phyloP scores from a whole-genome alignment of 306 rosid species.

The Prunus dulcis region DNA sequence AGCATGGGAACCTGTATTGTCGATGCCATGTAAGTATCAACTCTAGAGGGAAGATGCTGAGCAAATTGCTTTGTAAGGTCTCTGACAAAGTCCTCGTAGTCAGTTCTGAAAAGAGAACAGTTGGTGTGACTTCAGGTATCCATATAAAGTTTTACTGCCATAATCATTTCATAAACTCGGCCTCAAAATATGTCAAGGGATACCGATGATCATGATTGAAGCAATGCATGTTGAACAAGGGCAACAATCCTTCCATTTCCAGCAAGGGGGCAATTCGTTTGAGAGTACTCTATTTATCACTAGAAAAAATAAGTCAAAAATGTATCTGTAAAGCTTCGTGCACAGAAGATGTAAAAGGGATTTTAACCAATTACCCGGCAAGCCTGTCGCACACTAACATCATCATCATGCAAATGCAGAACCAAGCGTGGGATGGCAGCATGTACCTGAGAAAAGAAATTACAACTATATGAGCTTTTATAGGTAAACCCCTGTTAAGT shows the following conservation, averaged over 20 bases:
- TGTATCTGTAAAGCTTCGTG: conserved; percentile 12
- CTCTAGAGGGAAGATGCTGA: conserved; percentile 75
- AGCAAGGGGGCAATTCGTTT: conserved; percentile 63
- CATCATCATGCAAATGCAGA: conserved; percentile 85
- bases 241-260: conserved; percentile 57
- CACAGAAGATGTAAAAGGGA: conserved; percentile 26
- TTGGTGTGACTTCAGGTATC: not conserved
- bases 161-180: conserved; percentile 14
- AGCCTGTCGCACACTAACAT: conserved; percentile 67
- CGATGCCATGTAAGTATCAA: conserved; percentile 76
- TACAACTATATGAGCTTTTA: not conserved
- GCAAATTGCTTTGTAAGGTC: conserved; percentile 72
- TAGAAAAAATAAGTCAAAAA: conserved; percentile 13
- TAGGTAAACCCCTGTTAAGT: not conserved
- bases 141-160: not conserved
- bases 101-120: conserved; percentile 52
- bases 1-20: conserved; percentile 61
- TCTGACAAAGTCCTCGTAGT: conserved; percentile 77
- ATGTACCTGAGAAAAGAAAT: conserved; percentile 53
- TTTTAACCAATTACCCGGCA: conserved; percentile 75
- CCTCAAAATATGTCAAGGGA: conserved; percentile 17
- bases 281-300: conserved; percentile 55
- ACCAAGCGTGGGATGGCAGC: conserved; percentile 82
- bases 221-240: conserved; percentile 50
- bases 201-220: conserved; percentile 93